Conservation (phyloP, 1,284 basidiomycete species). For the Moesziomyces antarcticus region DNA sequence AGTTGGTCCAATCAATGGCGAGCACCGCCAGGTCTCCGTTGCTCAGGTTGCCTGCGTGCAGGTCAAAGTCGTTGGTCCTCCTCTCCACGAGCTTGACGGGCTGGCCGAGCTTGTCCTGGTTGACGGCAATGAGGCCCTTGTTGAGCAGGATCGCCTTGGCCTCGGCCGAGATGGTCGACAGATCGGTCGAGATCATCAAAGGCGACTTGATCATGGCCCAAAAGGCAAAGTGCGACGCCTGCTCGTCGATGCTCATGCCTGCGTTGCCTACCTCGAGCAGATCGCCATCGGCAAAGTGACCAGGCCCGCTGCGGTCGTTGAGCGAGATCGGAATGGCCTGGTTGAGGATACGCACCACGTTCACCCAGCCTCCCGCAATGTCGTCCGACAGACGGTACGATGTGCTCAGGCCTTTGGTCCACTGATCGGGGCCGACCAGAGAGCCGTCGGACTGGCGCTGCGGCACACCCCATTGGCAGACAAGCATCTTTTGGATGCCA, state of each 20-base stretch:
- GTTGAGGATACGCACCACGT: constrained; percentile 29
- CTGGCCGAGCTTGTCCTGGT: constrained; percentile 53
- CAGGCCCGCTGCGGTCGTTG: constrained; percentile 45
- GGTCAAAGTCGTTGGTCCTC: constrained; percentile 35
- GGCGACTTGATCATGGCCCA: constrained; percentile 65
- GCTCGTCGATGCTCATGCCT: constrained; percentile 54
- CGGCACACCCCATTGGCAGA: constrained; percentile 71
- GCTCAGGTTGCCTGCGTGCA: constrained; percentile 34
- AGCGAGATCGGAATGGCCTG: constrained; percentile 43
- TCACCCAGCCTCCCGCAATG: constrained; percentile 24
- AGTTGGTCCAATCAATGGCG: constrained; percentile 38
- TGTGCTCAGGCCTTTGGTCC: constrained; percentile 69
- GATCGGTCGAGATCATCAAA: constrained; percentile 64
- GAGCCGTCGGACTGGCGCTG: constrained; percentile 13
- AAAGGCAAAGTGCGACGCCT: constrained; percentile 59
- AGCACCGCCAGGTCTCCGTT: constrained; percentile 50
- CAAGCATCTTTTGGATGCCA: constrained; percentile 71
- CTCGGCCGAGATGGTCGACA: constrained; percentile 40
- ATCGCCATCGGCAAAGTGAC: constrained; percentile 60
- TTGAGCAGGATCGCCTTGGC: constrained; percentile 56
- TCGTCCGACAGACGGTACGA: constrained; percentile 70
- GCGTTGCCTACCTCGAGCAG: constrained; percentile 49
- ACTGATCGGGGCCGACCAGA: constrained; percentile 42
- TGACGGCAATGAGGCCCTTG: constrained; percentile 56
- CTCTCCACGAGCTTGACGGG: constrained; percentile 54